Base-by-base conservation (phyloP, 371 early-diverging fungal species). In the Parasitella parasitica region DNA sequence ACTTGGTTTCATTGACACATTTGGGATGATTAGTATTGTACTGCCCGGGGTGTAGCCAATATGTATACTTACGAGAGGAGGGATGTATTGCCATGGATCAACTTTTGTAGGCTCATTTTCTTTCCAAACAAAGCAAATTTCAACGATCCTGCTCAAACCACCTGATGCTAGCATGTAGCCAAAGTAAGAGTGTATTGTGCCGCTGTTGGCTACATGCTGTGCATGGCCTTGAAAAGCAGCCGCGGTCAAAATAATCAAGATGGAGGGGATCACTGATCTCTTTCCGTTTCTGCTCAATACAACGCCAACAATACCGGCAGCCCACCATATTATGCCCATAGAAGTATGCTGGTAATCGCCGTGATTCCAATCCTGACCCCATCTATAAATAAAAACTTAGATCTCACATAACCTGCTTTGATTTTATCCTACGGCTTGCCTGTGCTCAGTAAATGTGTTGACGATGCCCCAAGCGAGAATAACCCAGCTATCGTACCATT, bases 391-490 rank as follows among this genome's bases (percentile, higher is more conserved):
- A 20, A n/a, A 41, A 20, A 6, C 18, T 41, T 16, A 41, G 15
- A 18, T 20, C 16, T 18, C 1, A 5, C 46, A 22, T 22, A 12
- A 20, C 2, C 13, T 24, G 11, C 16, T 15, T 18, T 16, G 12
- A 16, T 56, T 30, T 0, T 22, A 26, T 49, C 26, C 15, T 15
- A 36, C 20, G 4, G 12, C 59, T 61, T 78, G 84, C 72, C 88
- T 78, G 67, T 88, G 89, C 63, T 88, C 89, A 4, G 89, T 88
- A 48, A 86, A 88, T 6, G 89, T 86, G 57, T 88, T 88, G 54
- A 87, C 76, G 63, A 86, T 84, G 37, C 89, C 89, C 89, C 89
- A 88, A 1, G 72, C 61, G 73, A 78, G 81, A 46, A 88, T 88
- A 28, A 80, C 80, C 71, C 75, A 82, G 71, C 89, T 88, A 62